These are phyloP conservation scores for Suillus alpinus DNA, from an alignment of 768 basidiomycete genomes.

Conservation along the genomic window DNA sequence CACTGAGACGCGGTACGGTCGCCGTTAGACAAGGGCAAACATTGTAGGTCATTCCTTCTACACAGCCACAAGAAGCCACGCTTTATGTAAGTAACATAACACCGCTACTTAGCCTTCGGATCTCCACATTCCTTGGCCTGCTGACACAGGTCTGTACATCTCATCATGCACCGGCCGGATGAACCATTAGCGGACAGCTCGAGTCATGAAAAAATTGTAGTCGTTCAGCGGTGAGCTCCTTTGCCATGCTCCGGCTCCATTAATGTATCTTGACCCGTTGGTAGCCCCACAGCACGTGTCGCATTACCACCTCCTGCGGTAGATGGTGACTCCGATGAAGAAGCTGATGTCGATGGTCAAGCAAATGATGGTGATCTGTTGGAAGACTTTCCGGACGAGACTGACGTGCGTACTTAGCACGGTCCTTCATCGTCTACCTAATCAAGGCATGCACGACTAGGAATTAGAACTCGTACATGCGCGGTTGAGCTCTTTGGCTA, in stretches of 20 bases:
- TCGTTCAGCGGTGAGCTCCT: constrained; percentile 23
- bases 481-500: constrained; percentile 64
- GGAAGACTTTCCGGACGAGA: constrained; percentile 78
- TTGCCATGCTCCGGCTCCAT: not conserved
- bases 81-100: constrained; percentile 1
- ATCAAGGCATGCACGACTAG: constrained; percentile 35
- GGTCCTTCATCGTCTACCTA: constrained; percentile 1
- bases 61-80: constrained; percentile 2
- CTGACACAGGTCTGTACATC: not conserved
- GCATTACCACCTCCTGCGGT: constrained; percentile 35
- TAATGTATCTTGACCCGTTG: not conserved
- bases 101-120: not conserved
- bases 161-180: not conserved
- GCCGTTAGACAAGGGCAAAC: not conserved
- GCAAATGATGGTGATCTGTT: constrained; percentile 61
- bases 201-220: constrained; percentile 21
- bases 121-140: not conserved
- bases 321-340: constrained; percentile 32
- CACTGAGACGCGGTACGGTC: not conserved
- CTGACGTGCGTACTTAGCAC: constrained; percentile 53
- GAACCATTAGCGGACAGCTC: constrained; percentile 3
- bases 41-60: not conserved
- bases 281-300: constrained; percentile 42
- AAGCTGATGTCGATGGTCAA: constrained; percentile 41
- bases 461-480: constrained; percentile 86